Conservation (phyloP, 2,329 filamentous ascomycete species). For the Sclerotinia borealis region DNA sequence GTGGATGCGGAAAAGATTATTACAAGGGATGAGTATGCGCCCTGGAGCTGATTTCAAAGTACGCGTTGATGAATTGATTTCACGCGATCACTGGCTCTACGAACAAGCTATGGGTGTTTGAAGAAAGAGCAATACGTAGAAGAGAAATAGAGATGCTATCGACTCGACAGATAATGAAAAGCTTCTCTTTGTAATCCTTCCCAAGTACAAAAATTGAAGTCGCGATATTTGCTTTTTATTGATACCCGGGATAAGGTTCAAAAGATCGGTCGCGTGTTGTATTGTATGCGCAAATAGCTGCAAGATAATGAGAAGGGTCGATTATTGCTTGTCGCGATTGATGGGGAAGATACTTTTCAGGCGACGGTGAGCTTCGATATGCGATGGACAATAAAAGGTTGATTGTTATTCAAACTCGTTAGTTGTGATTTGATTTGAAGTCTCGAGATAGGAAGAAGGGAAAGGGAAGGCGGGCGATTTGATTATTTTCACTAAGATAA, state of each 20-base stretch:
- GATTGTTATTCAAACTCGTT: too few species aligned
- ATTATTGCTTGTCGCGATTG: not conserved
- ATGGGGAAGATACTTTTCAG: not conserved
- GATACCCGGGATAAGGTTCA: not conserved
- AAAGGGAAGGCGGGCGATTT: not conserved
- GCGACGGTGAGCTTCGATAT: not conserved
- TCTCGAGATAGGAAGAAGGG: not conserved
- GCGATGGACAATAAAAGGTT: not conserved
- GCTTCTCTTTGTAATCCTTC: not conserved
- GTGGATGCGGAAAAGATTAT: conserved; percentile 16
- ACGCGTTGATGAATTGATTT: conserved; percentile 25
- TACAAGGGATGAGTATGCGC: conserved; percentile 25
- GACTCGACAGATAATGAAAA: not conserved
- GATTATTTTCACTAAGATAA: not conserved
- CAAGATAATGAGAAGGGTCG: not conserved
- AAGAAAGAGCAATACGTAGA: conserved; percentile 1
- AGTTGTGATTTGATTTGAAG: too few species aligned
- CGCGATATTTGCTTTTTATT: not conserved
- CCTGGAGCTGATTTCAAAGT: conserved; percentile 25
- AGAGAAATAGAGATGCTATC: conserved; percentile 5
- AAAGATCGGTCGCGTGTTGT: not conserved
- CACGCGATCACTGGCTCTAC: conserved; percentile 33
- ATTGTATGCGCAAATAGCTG: not conserved
- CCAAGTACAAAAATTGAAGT: conserved; percentile 1
- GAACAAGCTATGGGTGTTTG: conserved; percentile 27